A percentile compares a stretch with the other conserved stretches of the same genome.
These are phyloP conservation scores for Musa balbisiana DNA, from an alignment of 202 grass and related monocot species.

Conservation along the genomic window DNA sequence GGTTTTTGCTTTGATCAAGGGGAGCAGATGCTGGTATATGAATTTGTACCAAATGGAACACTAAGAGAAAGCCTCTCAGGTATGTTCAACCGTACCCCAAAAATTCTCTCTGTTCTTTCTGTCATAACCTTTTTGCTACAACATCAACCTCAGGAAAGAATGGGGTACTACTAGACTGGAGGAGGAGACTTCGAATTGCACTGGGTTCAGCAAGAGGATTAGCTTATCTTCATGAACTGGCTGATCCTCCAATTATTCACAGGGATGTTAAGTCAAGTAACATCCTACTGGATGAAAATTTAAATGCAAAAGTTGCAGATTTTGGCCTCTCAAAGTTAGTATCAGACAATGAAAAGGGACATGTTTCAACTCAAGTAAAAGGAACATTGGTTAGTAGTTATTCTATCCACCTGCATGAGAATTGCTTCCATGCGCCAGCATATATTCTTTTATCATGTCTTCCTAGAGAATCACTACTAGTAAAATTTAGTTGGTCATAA, in stretches of 20 bases:
- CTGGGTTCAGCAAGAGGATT: not conserved
- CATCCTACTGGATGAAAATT: not conserved
- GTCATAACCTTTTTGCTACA: not conserved
- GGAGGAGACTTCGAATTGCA: not conserved
- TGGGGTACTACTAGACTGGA: constrained; percentile 1
- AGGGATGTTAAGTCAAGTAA: constrained; percentile 3
- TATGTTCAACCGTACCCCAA: not conserved
- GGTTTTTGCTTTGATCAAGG: constrained; percentile 11
- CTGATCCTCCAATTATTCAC: constrained; percentile 5
- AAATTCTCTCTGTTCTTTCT: not conserved
- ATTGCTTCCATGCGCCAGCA: too few species aligned
- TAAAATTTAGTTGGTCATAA: too few species aligned
- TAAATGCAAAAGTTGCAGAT: constrained; percentile 2
- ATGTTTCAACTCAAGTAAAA: not conserved
- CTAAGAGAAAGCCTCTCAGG: not conserved
- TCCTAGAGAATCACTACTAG: too few species aligned
- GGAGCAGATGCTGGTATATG: constrained; percentile 11
- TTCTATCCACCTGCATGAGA: not conserved
- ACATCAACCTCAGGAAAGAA: not conserved
- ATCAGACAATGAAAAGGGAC: not conserved
- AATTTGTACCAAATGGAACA: constrained; percentile 5
- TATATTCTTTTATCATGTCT: too few species aligned
- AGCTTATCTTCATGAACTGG: constrained; percentile 6
- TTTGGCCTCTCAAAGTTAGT: constrained; percentile 5
- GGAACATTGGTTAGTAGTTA: not conserved